phyloP scores from a whole-genome alignment of 225 moss, liverwort and hornwort species.

The Rhytidiadelphus loreus region DNA sequence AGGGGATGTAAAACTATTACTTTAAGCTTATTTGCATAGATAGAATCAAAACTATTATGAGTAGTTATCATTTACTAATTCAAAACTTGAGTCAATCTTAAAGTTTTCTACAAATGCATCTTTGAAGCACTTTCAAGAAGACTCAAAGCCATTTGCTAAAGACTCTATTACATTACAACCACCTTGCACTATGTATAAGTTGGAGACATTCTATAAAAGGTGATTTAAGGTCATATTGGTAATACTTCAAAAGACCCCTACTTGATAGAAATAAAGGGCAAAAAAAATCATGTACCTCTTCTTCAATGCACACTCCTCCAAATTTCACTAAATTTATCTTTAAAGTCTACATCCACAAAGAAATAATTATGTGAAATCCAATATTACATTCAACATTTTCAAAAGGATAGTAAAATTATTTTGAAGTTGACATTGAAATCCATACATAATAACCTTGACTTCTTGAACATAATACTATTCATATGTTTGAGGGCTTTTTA shows the following conservation, averaged over 20 bases:
- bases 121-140: not conserved
- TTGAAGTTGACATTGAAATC: not conserved
- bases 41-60: not conserved
- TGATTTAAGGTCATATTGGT: not conserved
- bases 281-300: no score
- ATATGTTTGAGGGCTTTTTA: accelerated
- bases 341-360: no score
- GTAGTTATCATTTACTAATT: not conserved
- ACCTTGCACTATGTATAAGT: not conserved
- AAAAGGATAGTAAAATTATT: not conserved
- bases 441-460: not conserved
- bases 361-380: not conserved
- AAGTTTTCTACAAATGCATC: not conserved
- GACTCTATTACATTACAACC: not conserved
- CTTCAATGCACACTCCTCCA: no score
- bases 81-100: not conserved
- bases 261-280: no score
- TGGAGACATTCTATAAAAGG: not conserved
- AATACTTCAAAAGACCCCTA: not conserved
- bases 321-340: no score
- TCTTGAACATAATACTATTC: not conserved
- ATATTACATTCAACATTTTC: not conserved
- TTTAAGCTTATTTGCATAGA: not conserved
- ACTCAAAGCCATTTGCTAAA: not conserved
- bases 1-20: not conserved